Evolutionary conservation across 225 moss, liverwort and hornwort genomes (phyloP).

Genomic region (Pseudoscleropodium purum): DNA sequence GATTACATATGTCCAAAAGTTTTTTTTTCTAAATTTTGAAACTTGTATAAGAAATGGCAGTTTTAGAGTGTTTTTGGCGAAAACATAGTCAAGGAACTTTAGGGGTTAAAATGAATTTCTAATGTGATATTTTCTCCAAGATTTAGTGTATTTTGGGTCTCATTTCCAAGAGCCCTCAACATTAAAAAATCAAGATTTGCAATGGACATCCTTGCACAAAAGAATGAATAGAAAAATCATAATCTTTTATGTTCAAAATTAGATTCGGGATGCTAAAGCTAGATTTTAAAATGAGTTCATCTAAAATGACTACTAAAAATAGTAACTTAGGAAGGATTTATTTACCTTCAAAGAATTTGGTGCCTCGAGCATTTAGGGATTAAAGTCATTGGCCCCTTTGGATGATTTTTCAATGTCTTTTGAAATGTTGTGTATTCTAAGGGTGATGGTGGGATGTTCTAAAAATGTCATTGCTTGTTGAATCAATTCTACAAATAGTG

Average conservation of each 20-base stretch:
- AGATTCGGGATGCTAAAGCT: background rate
- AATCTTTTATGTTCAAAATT: background rate
- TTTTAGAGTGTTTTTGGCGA: no score
- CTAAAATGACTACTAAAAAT: rapidly evolving
- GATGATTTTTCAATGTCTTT: background rate
- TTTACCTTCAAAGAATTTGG: background rate
- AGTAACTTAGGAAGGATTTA: background rate
- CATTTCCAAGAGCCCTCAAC: background rate
- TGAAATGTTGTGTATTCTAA: background rate
- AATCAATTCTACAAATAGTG: background rate
- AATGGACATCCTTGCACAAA: background rate
- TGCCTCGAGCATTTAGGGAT: background rate
- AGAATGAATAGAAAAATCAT: background rate
- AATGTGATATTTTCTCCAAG: background rate
- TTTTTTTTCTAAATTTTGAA: no score
- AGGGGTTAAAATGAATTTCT: no score
- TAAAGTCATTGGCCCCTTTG: no score
- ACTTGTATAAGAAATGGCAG: no score
- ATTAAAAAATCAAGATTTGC: background rate
- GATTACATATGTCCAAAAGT: no score
- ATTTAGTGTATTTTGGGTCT: background rate
- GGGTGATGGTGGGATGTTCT: background rate
- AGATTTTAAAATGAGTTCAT: background rate
- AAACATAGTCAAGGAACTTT: no score
- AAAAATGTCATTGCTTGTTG: background rate